Percentiles rank a stretch among this genome's conserved stretches.
Evolutionary conservation across 2,329 filamentous ascomycete genomes (phyloP).

Genomic region (Beauveria pseudobassiana): DNA sequence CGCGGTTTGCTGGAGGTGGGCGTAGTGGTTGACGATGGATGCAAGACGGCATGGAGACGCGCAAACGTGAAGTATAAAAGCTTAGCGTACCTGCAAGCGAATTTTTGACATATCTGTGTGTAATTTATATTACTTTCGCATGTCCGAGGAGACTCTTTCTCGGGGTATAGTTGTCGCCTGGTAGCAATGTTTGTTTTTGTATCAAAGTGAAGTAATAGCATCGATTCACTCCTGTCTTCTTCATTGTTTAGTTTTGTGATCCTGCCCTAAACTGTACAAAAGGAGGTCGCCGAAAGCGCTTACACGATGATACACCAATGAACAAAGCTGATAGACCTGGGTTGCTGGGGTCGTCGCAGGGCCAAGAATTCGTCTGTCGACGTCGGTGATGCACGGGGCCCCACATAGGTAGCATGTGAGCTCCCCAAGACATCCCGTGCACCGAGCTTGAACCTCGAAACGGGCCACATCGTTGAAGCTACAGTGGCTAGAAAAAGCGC

Average conservation of each 20-base stretch:
- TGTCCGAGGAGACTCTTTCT: too few species aligned
- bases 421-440: not conserved
- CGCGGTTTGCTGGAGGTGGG: not conserved
- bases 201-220: not conserved
- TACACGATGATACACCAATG: too few species aligned
- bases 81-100: not conserved
- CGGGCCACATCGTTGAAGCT: not conserved
- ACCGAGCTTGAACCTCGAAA: not conserved
- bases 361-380: not conserved
- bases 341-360: not conserved
- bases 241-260: not conserved
- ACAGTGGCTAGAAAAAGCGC: not conserved
- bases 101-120: not conserved
- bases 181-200: too few species aligned
- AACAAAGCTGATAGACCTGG: not conserved
- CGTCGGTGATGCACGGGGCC: not conserved
- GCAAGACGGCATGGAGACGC: not conserved
- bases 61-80: not conserved
- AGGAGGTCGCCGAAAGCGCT: too few species aligned
- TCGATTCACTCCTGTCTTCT: not conserved
- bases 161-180: too few species aligned
- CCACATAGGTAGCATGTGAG: conserved; percentile 6
- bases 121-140: not conserved
- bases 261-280: too few species aligned
- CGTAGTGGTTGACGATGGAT: not conserved